phyloP scores from a whole-genome alignment of 371 early-diverging fungal species.

The Rozella allomycis region DNA sequence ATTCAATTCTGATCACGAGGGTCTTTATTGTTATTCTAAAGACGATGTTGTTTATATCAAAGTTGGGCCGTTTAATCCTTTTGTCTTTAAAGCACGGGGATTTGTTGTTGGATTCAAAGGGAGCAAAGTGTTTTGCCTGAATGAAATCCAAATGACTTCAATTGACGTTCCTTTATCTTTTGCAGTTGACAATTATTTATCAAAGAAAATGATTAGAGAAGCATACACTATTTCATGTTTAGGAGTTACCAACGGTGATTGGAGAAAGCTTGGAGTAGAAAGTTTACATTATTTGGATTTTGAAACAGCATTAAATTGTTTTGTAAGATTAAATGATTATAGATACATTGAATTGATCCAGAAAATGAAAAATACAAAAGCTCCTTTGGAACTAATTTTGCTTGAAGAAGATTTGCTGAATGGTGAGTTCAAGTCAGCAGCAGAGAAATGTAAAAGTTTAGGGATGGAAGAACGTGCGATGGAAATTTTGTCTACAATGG shows the following conservation, averaged over 20 bases:
- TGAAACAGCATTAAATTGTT: conserved; percentile 17
- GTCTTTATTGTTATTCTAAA: conserved; percentile 23
- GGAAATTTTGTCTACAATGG: too few species aligned
- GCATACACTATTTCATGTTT: conserved; percentile 19
- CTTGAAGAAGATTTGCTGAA: too few species aligned
- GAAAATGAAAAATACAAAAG: conserved; percentile 7
- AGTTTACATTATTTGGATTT: conserved; percentile 16
- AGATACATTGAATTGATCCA: conserved; percentile 12
- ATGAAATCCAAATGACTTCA: conserved; percentile 18
- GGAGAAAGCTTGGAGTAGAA: conserved; percentile 17
- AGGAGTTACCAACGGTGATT: conserved; percentile 24
- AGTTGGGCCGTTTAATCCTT: conserved; percentile 15
- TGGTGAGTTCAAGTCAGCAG: too few species aligned
- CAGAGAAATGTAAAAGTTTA: too few species aligned
- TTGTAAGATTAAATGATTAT: conserved; percentile 14
- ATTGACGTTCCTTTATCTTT: conserved; percentile 21
- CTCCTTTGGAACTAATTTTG: too few species aligned
- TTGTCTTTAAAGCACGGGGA: conserved; percentile 22
- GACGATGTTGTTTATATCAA: conserved; percentile 19
- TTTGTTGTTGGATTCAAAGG: conserved; percentile 33
- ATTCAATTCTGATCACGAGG: conserved; percentile 26
- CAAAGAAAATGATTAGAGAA: conserved; percentile 11
- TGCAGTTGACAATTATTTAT: conserved; percentile 19
- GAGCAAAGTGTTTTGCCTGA: conserved; percentile 17
- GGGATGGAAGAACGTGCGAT: too few species aligned